These are phyloP conservation scores for Hemisphaericaspora lyxosophila DNA, from an alignment of 1,139 yeast genomes.

Conservation along the genomic window DNA sequence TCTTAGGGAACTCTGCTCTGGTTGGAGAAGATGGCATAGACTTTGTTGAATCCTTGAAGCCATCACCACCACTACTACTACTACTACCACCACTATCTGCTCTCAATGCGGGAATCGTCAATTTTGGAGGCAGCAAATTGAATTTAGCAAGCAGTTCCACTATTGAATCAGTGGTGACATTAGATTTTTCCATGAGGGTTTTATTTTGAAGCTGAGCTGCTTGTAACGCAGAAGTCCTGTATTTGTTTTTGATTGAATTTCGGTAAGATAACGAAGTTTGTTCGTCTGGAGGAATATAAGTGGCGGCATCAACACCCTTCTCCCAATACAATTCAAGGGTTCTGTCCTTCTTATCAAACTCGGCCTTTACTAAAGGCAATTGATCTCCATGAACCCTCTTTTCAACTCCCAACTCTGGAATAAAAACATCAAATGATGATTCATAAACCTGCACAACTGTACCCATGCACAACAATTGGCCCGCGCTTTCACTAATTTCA, in stretches of 20 bases:
- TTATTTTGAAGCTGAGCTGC: constrained; percentile 62
- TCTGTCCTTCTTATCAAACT: constrained; percentile 70
- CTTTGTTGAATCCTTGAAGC: constrained; percentile 14
- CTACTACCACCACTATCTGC: constrained; percentile 9
- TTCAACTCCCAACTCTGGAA: constrained; percentile 95
- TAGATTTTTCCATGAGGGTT: constrained; percentile 29
- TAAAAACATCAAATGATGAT: constrained; percentile 89
- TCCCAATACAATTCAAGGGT: constrained; percentile 89
- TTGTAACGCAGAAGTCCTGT: constrained; percentile 66
- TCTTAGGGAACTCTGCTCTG: constrained; percentile 23
- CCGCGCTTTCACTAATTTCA: constrained; percentile 71
- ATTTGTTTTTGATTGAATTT: constrained; percentile 74
- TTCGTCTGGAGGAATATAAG: constrained; percentile 87
- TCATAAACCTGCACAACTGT: constrained; percentile 91
- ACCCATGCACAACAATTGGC: constrained; percentile 82
- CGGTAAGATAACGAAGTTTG: constrained; percentile 73
- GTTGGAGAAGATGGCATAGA: constrained; percentile 33
- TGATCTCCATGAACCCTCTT: constrained; percentile 98
- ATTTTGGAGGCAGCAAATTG: constrained; percentile 53
- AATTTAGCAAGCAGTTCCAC: constrained; percentile 48
- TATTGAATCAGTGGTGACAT: constrained; percentile 41
- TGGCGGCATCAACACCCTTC: constrained; percentile 85
- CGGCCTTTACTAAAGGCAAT: constrained; percentile 88
- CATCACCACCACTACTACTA: too few species aligned
- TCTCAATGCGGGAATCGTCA: constrained; percentile 38